phyloP scores from a whole-genome alignment of 2,329 filamentous ascomycete species.

The Parastagonospora nodorum region DNA sequence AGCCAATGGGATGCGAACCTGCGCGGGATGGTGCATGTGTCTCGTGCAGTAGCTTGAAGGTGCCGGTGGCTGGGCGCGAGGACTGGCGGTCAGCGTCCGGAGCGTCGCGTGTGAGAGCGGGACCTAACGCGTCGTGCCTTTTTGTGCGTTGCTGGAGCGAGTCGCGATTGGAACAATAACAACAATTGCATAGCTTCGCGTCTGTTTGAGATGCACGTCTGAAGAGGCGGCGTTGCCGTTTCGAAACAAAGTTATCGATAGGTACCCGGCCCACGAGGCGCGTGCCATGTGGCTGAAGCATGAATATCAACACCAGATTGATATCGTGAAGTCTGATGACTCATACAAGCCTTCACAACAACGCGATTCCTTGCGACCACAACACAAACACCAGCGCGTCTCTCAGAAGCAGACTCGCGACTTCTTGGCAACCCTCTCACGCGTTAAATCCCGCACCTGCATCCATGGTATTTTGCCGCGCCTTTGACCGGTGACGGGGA shows the following conservation, averaged over 20 bases:
- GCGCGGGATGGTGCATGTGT: conserved; percentile 22
- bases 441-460: conserved; percentile 41
- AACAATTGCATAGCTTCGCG: conserved; percentile 29
- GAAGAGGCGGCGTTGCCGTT: background rate
- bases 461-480: conserved; percentile 18
- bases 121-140: conserved; percentile 22
- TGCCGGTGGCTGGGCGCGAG: conserved; percentile 33
- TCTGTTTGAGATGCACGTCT: conserved; percentile 20
- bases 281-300: conserved; percentile 15
- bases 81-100: conserved; percentile 33
- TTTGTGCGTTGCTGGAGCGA: conserved; percentile 22
- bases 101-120: conserved; percentile 18
- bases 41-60: conserved; percentile 39
- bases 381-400: background rate
- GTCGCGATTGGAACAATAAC: conserved; percentile 34
- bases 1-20: conserved; percentile 27
- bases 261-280: conserved; percentile 17
- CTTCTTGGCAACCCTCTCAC: conserved; percentile 21
- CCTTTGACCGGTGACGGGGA: conserved; percentile 10
- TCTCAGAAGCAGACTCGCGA: conserved; percentile 10
- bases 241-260: conserved; percentile 26
- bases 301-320: conserved; percentile 23
- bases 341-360: background rate
- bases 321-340: conserved; percentile 13
- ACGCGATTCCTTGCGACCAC: background rate